phyloP scores from a whole-genome alignment of 768 basidiomycete species.

The Dioszegia hungarica region DNA sequence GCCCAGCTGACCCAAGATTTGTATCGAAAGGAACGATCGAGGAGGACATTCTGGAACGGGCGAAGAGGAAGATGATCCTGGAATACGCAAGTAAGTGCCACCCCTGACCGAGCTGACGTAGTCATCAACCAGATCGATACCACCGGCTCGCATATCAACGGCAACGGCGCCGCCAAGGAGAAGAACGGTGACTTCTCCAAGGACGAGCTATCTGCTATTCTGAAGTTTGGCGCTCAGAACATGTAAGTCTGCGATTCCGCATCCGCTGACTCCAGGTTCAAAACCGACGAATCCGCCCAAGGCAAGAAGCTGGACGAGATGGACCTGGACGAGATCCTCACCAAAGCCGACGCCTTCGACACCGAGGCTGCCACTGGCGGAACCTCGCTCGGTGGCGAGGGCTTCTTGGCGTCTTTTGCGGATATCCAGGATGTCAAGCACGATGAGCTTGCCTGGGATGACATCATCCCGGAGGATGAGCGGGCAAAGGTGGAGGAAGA shows the following conservation, averaged over 20 bases:
- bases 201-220: slow-evolving; percentile 92
- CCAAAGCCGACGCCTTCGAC: slow-evolving; percentile 93
- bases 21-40: slow-evolving; percentile 99
- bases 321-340: slow-evolving; percentile 97
- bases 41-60: slow-evolving; percentile 94
- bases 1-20: slow-evolving; percentile 52
- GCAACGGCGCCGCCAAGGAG: slow-evolving; percentile 53
- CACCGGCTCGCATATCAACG: slow-evolving; percentile 78
- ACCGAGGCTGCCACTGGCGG: slow-evolving; percentile 76
- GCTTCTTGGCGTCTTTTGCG: slow-evolving; percentile 91
- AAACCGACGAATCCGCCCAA: slow-evolving; percentile 89
- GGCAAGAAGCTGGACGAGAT: slow-evolving; percentile 96
- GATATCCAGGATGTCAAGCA: slow-evolving; percentile 97
- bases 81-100: slow-evolving; percentile 89
- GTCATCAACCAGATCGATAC: slow-evolving; percentile 99
- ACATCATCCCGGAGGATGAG: slow-evolving; percentile 92
- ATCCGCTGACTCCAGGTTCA: slow-evolving; percentile 65
- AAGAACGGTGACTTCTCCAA: slow-evolving; percentile 55
- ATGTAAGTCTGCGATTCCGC: slow-evolving; percentile 58
- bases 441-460: slow-evolving; percentile 93
- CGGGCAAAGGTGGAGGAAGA: slow-evolving; percentile 78
- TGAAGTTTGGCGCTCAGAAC: slow-evolving; percentile 98
- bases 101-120: slow-evolving; percentile 45
- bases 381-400: slow-evolving; percentile 93
- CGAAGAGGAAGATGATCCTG: slow-evolving; percentile 98